Evolutionary conservation across 1,284 basidiomycete species (phyloP).

Genomic region (Trichosporon faecale): DNA sequence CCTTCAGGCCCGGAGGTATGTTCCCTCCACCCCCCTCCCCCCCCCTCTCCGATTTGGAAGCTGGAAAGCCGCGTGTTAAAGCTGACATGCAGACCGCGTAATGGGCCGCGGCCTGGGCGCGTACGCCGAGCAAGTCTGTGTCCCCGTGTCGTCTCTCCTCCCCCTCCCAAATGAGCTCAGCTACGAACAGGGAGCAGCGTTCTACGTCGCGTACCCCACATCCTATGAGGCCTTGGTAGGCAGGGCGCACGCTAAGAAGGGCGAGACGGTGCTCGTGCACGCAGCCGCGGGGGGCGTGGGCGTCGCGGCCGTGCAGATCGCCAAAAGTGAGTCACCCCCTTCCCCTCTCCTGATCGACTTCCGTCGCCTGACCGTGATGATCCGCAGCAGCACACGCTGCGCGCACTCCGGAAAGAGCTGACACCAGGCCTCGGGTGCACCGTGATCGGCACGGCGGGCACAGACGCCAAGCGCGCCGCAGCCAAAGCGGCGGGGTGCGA

Average conservation of each 20-base stretch:
- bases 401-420: too few relatives aligned
- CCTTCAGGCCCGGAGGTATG: conserved; percentile 66
- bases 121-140: conserved; percentile 69
- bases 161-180: conserved; percentile 63
- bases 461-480: conserved; percentile 49
- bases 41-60: background rate
- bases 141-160: conserved; percentile 57
- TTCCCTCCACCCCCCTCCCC: background rate
- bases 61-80: background rate
- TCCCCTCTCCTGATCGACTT: too few relatives aligned
- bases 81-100: conserved; percentile 61
- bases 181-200: conserved; percentile 61
- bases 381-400: too few relatives aligned
- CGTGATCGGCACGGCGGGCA: conserved; percentile 54
- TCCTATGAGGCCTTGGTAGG: conserved; percentile 77
- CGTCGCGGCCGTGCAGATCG: conserved; percentile 81
- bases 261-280: conserved; percentile 82
- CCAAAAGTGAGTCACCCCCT: conserved; percentile 58
- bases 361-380: too few relatives aligned
- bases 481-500: conserved; percentile 51
- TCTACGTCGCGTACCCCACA: conserved; percentile 24
- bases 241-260: conserved; percentile 70
- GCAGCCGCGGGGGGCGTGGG: conserved; percentile 87
- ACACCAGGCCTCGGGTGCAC: conserved; percentile 42
- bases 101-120: conserved; percentile 76